Evolutionary conservation across 108 stramenopile genomes (phyloP).

Genomic region (Nannochloropsis salina): DNA sequence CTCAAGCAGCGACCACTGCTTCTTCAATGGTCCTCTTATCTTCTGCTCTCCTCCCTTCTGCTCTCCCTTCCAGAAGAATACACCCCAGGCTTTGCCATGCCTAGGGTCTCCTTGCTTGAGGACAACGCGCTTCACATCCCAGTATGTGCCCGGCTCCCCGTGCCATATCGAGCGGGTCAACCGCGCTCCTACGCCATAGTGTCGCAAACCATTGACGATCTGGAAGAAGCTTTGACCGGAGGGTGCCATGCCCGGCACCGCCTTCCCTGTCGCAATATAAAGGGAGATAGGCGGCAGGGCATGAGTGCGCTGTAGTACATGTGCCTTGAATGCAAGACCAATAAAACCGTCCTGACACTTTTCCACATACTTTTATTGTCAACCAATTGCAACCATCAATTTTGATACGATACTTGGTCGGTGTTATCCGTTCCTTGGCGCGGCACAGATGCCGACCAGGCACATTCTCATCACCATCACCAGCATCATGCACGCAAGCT

Average conservation of each 20-base stretch:
- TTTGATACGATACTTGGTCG: too few relatives aligned
- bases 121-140: conserved; percentile 11
- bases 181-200: background rate
- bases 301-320: too few relatives aligned
- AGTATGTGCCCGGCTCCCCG: background rate
- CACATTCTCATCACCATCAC: too few relatives aligned
- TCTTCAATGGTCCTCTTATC: background rate
- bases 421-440: too few relatives aligned
- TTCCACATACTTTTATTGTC: too few relatives aligned
- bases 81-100: background rate
- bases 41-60: background rate
- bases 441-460: too few relatives aligned
- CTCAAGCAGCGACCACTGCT: background rate
- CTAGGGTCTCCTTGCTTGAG: conserved; percentile 10
- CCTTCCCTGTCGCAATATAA: too few relatives aligned
- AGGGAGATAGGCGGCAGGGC: too few relatives aligned
- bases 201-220: background rate
- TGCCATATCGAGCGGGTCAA: conserved; percentile 15
- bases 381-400: too few relatives aligned
- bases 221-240: conserved; percentile 3
- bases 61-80: conserved; percentile 15
- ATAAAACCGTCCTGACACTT: too few relatives aligned
- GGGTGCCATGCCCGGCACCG: background rate
- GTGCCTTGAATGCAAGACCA: too few relatives aligned
- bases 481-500: too few relatives aligned